Base-by-base conservation (phyloP, 768 basidiomycete species). In the Lepiota venenata region DNA sequence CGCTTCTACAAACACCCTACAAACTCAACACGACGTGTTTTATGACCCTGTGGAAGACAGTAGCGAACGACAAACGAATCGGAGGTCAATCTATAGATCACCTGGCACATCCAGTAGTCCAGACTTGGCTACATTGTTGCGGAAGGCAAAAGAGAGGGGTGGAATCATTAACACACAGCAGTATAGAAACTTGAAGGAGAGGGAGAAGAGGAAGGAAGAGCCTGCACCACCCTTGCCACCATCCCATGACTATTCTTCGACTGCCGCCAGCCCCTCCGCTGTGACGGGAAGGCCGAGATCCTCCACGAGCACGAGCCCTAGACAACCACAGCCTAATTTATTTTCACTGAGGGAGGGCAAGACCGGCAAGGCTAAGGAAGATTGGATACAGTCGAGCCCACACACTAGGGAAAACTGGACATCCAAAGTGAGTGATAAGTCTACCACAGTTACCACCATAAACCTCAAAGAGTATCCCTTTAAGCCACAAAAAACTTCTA, bases 31-130 rank as follows among this genome's bases (percentile, higher is more conserved):
- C 12, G 50, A 55, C 45, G 47, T 47, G 25, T 48, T 55, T 29
- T 42, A 55, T 35, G 53, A 55, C 7, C 12, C 36, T 16, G n/a
- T 6, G 20, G 53, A 55, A 21, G 47, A 48, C 39, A 40, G 35
- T 22, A 41, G 39, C 15, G 53, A 55, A 36, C 38, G 82, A 63
- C 84, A 87, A 62, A 82, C 81, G 7, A 89, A 89, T 67, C 81
- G 91, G 42, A 81, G 91, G 47, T 91, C 88, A 58, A 82, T 97
- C 74, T 94, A 93, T 67, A 79, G 94, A 54, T 87, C 90, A 16
- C 79, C 89, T 10, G 94, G 93, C 40, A 95, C 92, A 7, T 88
- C 93, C 32, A 91, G 89, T 61, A 93, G 88, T 64, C 95, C 94
- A 22, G 94, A 98, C 70, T 77, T 97, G 18, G 91, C 91, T 3